Evolutionary conservation across 2,329 filamentous ascomycete genomes (phyloP).

Genomic region (Verticillium klebahnii): DNA sequence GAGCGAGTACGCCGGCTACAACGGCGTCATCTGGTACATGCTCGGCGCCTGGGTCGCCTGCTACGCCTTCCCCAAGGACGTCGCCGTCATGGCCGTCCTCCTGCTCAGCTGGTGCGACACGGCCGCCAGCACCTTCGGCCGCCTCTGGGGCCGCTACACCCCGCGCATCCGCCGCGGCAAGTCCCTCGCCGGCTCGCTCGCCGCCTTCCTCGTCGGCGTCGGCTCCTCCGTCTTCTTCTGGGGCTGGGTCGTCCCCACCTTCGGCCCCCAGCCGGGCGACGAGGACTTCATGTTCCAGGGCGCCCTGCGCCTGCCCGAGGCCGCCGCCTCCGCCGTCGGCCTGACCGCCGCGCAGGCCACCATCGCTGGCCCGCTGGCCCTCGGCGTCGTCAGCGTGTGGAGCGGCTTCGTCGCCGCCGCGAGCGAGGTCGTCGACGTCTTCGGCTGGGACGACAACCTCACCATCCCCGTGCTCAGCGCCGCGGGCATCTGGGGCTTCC

Average conservation of each 20-base stretch:
- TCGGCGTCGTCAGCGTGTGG: slow-evolving; percentile 77
- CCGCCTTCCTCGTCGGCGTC: slow-evolving; percentile 80
- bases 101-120: slow-evolving; percentile 98
- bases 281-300: slow-evolving; percentile 79
- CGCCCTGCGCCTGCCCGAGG: slow-evolving; percentile 62
- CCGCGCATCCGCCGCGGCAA: slow-evolving; percentile 81
- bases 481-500: slow-evolving; percentile 82
- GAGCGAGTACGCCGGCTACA: slow-evolving; percentile 89
- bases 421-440: slow-evolving; percentile 87
- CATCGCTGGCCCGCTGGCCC: slow-evolving; percentile 66
- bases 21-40: slow-evolving; percentile 95
- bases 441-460: slow-evolving; percentile 94
- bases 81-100: slow-evolving; percentile 83
- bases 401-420: slow-evolving; percentile 85
- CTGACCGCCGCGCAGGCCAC: slow-evolving; percentile 53
- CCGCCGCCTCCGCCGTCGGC: slow-evolving; percentile 55
- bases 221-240: slow-evolving; percentile 81
- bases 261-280: slow-evolving; percentile 64
- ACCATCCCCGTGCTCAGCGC: slow-evolving; percentile 93
- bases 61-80: slow-evolving; percentile 85
- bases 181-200: slow-evolving; percentile 82
- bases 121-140: slow-evolving; percentile 89
- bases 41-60: slow-evolving; percentile 85
- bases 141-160: slow-evolving; percentile 85
- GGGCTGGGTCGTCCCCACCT: slow-evolving; percentile 72